A percentile compares a stretch with the other conserved stretches of the same genome.
These are phyloP conservation scores for Triticum turgidum DNA, from an alignment of 176 grass and related monocot genomes.

Conservation along the genomic window DNA sequence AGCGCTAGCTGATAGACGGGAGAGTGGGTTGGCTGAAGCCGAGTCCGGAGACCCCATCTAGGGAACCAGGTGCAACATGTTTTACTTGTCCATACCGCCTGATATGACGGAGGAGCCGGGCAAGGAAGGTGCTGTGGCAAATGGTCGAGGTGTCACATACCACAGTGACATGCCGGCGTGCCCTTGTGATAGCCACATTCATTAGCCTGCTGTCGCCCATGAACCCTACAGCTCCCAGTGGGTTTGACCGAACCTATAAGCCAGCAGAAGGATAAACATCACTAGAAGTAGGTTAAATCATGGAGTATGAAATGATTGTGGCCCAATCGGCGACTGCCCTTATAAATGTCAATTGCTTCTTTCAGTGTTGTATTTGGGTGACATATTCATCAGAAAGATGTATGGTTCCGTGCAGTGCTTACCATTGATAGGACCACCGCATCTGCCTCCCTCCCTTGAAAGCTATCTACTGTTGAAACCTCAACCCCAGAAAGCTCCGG, in stretches of 20 bases:
- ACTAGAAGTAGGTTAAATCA: not conserved
- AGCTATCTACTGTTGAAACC: slow-evolving; percentile 91
- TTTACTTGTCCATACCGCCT: slow-evolving; percentile 74
- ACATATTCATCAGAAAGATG: slow-evolving; percentile 13
- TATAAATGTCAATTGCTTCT: not conserved
- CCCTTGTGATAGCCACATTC: slow-evolving; percentile 86
- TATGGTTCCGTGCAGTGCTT: slow-evolving; percentile 5
- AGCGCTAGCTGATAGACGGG: slow-evolving; percentile 50
- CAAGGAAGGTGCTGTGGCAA: slow-evolving; percentile 91
- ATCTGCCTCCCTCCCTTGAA: slow-evolving; percentile 93
- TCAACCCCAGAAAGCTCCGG: slow-evolving; percentile 75
- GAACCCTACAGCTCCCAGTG: slow-evolving; percentile 86
- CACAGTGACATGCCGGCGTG: slow-evolving; percentile 71
- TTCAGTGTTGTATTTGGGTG: not conserved
- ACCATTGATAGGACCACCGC: slow-evolving; percentile 94
- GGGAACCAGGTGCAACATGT: slow-evolving; percentile 68
- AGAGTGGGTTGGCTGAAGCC: slow-evolving; percentile 54
- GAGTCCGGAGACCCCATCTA: slow-evolving; percentile 54
- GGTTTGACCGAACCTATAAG: slow-evolving; percentile 82
- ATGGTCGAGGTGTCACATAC: slow-evolving; percentile 95
- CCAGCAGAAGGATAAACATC: not conserved
- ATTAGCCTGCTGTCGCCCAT: slow-evolving; percentile 81
- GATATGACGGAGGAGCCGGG: slow-evolving; percentile 78
- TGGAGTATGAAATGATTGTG: slow-evolving; percentile 3
- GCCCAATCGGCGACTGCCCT: not conserved